A percentile compares a stretch with the other conserved stretches of the same genome.
These are phyloP conservation scores for Agrocybe pediades DNA, from an alignment of 768 basidiomycete genomes.

Conservation along the genomic window DNA sequence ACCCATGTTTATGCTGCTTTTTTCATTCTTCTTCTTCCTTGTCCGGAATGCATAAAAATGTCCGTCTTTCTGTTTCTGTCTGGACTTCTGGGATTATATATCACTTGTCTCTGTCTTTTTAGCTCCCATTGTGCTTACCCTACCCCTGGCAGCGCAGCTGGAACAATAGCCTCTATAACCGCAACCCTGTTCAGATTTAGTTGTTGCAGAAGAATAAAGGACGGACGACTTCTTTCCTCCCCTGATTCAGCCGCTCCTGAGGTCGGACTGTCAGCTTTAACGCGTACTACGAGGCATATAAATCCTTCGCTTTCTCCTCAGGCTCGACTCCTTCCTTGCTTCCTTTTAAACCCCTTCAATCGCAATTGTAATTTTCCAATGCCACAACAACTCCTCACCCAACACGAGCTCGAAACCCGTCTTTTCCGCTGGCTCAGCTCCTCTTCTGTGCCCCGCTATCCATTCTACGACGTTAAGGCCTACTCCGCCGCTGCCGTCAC, in stretches of 20 bases:
- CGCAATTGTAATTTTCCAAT: neutral
- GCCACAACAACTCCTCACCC: conserved; percentile 10
- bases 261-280: no score
- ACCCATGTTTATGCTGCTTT: no score
- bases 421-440: conserved; percentile 22
- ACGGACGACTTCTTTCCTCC: no score
- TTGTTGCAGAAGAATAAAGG: no score
- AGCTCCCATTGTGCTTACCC: no score
- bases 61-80: neutral
- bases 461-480: conserved; percentile 21
- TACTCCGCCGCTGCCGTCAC: neutral
- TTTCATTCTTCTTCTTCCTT: neutral
- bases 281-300: no score
- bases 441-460: conserved; percentile 24
- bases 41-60: neutral
- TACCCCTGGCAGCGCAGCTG: no score
- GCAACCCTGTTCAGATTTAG: no score
- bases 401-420: conserved; percentile 19
- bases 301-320: neutral
- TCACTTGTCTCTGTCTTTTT: no score
- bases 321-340: neutral
- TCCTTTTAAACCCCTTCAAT: neutral
- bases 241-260: no score
- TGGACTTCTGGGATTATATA: neutral
- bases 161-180: no score